Conservation (phyloP, 2,329 filamentous ascomycete species). For the Hymenoscyphus scutula region DNA sequence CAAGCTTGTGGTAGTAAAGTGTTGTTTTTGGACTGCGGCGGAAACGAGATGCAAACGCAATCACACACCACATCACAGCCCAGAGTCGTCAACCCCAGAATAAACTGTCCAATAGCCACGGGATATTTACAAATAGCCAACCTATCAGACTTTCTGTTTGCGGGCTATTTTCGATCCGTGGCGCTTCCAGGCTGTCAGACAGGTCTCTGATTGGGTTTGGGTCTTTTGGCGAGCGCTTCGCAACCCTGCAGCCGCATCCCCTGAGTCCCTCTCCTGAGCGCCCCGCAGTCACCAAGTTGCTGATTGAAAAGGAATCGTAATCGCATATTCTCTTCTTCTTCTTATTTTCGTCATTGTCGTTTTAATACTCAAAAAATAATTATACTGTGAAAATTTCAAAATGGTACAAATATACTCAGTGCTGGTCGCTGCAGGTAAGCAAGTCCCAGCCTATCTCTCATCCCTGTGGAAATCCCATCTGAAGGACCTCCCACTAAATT, state of each 20-base stretch:
- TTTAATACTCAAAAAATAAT: not conserved
- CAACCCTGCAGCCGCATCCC: slow-evolving; percentile 2
- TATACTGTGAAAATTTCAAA: not conserved
- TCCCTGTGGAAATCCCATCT: too few relatives aligned
- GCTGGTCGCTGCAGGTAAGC: slow-evolving; percentile 21
- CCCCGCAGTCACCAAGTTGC: not conserved
- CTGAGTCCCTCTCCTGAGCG: not conserved
- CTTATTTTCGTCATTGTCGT: not conserved
- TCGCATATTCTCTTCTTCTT: not conserved
- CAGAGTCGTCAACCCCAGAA: not conserved
- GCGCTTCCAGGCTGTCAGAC: slow-evolving; percentile 3
- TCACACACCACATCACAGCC: too few relatives aligned
- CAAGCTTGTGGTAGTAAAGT: too few relatives aligned
- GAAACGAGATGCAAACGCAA: too few relatives aligned
- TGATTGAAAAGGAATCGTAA: not conserved
- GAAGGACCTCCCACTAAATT: not conserved
- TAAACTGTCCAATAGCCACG: not conserved
- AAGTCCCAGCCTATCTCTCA: not conserved
- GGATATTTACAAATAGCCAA: not conserved
- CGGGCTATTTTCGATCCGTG: slow-evolving; percentile 2
- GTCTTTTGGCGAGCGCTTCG: slow-evolving; percentile 7
- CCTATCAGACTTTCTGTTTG: slow-evolving; percentile 1
- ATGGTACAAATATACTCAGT: slow-evolving; percentile 20
- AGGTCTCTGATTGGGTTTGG: not conserved
- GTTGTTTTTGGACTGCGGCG: too few relatives aligned